Base-by-base conservation (phyloP, 495 filamentous ascomycete species). In the Podospora pseudocomata region DNA sequence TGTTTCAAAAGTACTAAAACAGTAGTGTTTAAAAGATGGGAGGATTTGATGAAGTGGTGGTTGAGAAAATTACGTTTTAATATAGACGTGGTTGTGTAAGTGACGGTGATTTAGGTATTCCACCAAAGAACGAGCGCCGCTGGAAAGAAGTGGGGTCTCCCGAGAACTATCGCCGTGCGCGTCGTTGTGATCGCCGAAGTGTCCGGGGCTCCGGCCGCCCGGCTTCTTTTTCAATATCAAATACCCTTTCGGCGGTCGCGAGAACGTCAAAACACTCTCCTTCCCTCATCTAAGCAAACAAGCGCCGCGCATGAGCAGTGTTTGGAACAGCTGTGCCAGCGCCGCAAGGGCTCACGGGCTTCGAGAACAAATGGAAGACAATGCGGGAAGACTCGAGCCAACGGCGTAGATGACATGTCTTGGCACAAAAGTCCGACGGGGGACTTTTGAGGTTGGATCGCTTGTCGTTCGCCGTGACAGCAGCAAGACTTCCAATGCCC, bases 291-390 rank as follows among this genome's bases (percentile, higher is more conserved):
- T 28, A 58, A 58, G 23, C 13, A 20, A 61, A 28, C 23, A 58
- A 56, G 65, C 55, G 69, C 62, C 69, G 44, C 65, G 28, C 63
- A n/a, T 2, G 60, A 23, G 20, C 64, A 70, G 59, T n/a, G 5
- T 64, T 20, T 64, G 68, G 60, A 39, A 18, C 69, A 58, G 65
- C 65, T 67, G 69, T 63, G 65, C 69, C 69, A 6, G 57, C 65
- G 65, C 65, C 64, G 62, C 18, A 62, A 67, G 26, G 15, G 56
- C 4, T 16, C 19, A 1, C 32, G 39, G 65, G 61, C 69, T 70
- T 70, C 69, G 61, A 70, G 69, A 70, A 70, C 53, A 60, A 66
- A 23, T 55, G 18, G 20, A 7, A 44, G 67, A 60, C 66, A 57
- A 54, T 39, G 57, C 13, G 2, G 58, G 58, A 60, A 60, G 34